These are phyloP conservation scores for Leccinum subspadiceum DNA, from an alignment of 1,284 basidiomycete genomes.

Conservation along the genomic window DNA sequence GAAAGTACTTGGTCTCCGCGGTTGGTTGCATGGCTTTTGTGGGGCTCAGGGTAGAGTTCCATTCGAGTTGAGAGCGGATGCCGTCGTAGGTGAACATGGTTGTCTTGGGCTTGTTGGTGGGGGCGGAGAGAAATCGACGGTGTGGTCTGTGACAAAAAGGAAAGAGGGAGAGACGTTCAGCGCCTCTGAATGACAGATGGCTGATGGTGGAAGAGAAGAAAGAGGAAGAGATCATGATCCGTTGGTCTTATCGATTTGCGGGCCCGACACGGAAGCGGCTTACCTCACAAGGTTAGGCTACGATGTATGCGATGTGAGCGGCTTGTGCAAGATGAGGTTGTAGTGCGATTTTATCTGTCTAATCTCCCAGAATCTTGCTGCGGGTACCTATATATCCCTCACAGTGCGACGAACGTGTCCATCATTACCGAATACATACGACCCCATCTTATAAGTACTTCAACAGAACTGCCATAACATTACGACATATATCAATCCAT, in stretches of 20 bases:
- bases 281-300: constrained; percentile 16
- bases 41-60: constrained; percentile 83
- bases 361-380: not conserved
- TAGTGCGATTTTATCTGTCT: constrained; percentile 17
- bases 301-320: constrained; percentile 7
- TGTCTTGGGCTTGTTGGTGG: constrained; percentile 21
- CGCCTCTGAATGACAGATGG: constrained; percentile 13
- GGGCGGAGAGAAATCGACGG: constrained; percentile 10
- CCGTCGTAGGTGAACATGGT: constrained; percentile 53
- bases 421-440: constrained; percentile 10
- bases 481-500: constrained; percentile 26
- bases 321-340: not conserved
- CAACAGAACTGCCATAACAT: constrained; percentile 25
- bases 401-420: constrained; percentile 28
- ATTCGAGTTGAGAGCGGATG: constrained; percentile 84
- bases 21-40: constrained; percentile 64
- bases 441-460: not conserved
- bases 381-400: not conserved
- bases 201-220: constrained; percentile 17
- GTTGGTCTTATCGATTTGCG: constrained; percentile 20
- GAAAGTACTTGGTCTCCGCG: constrained; percentile 78
- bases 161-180: constrained; percentile 13
- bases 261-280: constrained; percentile 11
- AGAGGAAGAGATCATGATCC: constrained; percentile 14
- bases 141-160: constrained; percentile 9